Base-by-base conservation (phyloP, 75 land plant species). In the Selaginella tamariscina region DNA sequence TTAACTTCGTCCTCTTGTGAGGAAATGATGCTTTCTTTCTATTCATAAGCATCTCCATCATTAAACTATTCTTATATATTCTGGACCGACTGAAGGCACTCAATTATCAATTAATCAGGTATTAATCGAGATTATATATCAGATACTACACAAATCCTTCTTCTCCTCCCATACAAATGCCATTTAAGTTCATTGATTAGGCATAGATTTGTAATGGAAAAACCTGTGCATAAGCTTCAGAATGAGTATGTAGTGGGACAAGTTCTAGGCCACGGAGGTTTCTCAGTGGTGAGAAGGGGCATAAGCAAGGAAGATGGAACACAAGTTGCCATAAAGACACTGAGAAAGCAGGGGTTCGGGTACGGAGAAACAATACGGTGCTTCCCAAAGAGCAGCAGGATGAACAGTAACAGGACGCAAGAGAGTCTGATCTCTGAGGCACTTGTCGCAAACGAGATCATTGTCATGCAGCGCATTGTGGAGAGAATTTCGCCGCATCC, bases 261-360 rank as follows among this genome's bases (percentile, higher is more conserved):
- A 2, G 68, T 86, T 29, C 67, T 86, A 2, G 88, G 88, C 29
- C 60, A 75, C 31, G 88, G 88, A 2, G 88, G 88, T 24, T 86
- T 86, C 72, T 81, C 85, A 24, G 78, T 86, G 30, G 88, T 86
- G 20, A 68, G 85, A 23, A 70, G 29, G 62, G 88, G 85, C 5
- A 30, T 73, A 1, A 74, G 70, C 65, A 86, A 76, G 64, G 22
- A 31, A 20, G 33, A 69, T 13, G 67, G 74, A 0, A 54, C 44
- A 1, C 39, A 32, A n/a, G 85, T 86, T 29, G 88, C 88, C 29
- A 79, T 86, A 66, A 86, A 86, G 32, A 86, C 88, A 0, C 71
- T 86, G 31, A 82, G 70, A 55, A 80, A 73, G 59, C 49, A 60
- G 24, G 72, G 72, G 15, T 62, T 33, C 32, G 72, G 72, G 27